A percentile compares a stretch with the other conserved stretches of the same genome.
Evolutionary conservation across 2,329 filamentous ascomycete genomes (phyloP).

Genomic region (Chaetomium olivaceum): DNA sequence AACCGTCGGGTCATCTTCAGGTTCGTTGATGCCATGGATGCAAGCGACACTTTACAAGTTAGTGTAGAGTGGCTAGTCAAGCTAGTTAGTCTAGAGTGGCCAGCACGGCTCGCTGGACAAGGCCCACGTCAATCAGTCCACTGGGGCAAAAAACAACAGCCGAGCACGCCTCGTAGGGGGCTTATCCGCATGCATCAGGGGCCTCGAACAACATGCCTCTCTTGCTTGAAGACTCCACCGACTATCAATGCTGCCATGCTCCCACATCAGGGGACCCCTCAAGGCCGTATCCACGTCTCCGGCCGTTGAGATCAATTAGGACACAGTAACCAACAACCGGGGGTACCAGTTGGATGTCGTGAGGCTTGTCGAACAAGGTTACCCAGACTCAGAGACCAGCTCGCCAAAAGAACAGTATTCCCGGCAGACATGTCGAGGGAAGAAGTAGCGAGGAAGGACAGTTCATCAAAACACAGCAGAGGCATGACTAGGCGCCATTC

Average conservation of each 20-base stretch:
- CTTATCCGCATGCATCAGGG: conserved; percentile 1
- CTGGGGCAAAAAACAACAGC: not conserved
- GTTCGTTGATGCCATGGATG: not conserved
- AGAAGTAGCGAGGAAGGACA: conserved; percentile 9
- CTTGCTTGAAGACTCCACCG: conserved; percentile 1
- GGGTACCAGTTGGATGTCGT: not conserved
- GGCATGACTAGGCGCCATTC: conserved; percentile 7
- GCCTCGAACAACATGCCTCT: conserved; percentile 13
- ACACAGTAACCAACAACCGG: not conserved
- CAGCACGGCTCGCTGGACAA: not conserved
- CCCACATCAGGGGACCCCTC: not conserved
- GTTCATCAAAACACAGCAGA: conserved; percentile 19
- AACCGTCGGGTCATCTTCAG: not conserved
- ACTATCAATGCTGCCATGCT: conserved; percentile 5
- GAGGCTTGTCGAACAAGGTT: not conserved
- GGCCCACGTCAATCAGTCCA: not conserved
- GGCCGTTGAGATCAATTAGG: not conserved
- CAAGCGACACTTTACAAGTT: no score
- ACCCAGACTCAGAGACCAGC: not conserved
- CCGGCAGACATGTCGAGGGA: not conserved
- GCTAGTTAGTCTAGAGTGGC: no score
- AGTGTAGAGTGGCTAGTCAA: no score
- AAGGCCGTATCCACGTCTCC: not conserved
- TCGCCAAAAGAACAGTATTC: not conserved
- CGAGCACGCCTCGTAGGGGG: not conserved